phyloP scores from a whole-genome alignment of 257 asterid species.

The Plantago major region DNA sequence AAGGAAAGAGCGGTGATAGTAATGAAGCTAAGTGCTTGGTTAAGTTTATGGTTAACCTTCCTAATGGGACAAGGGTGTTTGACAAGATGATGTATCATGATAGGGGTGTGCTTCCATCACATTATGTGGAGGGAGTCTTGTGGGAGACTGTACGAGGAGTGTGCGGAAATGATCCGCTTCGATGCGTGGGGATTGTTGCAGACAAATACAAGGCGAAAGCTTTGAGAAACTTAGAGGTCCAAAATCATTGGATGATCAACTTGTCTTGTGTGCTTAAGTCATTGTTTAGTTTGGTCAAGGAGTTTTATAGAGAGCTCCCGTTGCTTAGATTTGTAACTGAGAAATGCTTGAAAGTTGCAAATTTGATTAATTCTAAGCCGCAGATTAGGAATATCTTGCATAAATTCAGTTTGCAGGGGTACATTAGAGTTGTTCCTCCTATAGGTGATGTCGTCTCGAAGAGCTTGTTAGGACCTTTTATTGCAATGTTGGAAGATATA shows the following conservation, averaged over 20 bases:
- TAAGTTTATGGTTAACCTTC: slow-evolving; percentile 60
- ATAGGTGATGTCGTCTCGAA: slow-evolving; percentile 38
- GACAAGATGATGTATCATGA: slow-evolving; percentile 46
- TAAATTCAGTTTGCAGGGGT: slow-evolving; percentile 55
- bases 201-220: slow-evolving; percentile 73
- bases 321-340: slow-evolving; percentile 49
- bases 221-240: slow-evolving; percentile 57
- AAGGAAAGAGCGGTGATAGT: slow-evolving; percentile 25
- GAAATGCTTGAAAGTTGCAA: slow-evolving; percentile 61
- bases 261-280: slow-evolving; percentile 72
- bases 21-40: slow-evolving; percentile 43
- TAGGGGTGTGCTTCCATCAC: slow-evolving; percentile 47
- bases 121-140: slow-evolving; percentile 68
- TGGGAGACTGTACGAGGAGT: slow-evolving; percentile 52
- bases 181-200: slow-evolving; percentile 71
- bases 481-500: slow-evolving; percentile 70
- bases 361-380: slow-evolving; percentile 49
- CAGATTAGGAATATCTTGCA: slow-evolving; percentile 57
- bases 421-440: slow-evolving; percentile 55
- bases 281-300: slow-evolving; percentile 62
- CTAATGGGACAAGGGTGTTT: slow-evolving; percentile 71
- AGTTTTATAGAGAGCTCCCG: slow-evolving; percentile 63
- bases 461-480: slow-evolving; percentile 33
- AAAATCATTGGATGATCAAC: slow-evolving; percentile 80
- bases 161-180: slow-evolving; percentile 42